Evolutionary conservation across 768 basidiomycete species (phyloP).

Genomic region (Panellus pusillus): DNA sequence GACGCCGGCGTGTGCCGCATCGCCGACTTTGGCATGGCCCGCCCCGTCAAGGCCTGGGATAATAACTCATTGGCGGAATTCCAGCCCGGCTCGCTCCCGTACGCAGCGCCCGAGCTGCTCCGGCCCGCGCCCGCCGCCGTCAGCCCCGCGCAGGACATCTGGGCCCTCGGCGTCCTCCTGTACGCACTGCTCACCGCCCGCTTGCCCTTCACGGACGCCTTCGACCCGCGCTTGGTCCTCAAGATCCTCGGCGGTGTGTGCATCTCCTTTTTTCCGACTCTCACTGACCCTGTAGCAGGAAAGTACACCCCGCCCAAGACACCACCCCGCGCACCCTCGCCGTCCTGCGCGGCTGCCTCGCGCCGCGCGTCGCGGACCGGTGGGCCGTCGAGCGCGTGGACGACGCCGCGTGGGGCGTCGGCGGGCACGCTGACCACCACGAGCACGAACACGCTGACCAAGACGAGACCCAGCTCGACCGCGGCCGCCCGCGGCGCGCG

Average conservation of each 20-base stretch:
- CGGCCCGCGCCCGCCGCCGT: slow-evolving; percentile 85
- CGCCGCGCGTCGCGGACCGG: slow-evolving; percentile 56
- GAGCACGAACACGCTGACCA: too few relatives aligned
- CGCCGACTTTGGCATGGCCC: slow-evolving; percentile 81
- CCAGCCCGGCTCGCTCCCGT: slow-evolving; percentile 85
- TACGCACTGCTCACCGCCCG: slow-evolving; percentile 80
- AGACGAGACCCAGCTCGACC: too few relatives aligned
- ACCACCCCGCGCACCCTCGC: slow-evolving; percentile 48
- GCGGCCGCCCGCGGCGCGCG: too few relatives aligned
- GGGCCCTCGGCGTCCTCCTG: slow-evolving; percentile 92
- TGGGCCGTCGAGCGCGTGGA: slow-evolving; percentile 86
- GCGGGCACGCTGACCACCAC: too few relatives aligned
- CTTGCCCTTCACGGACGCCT: slow-evolving; percentile 88
- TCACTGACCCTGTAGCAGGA: too few relatives aligned
- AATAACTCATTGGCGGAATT: slow-evolving; percentile 42
- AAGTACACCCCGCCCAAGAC: slow-evolving; percentile 57
- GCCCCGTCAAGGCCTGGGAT: slow-evolving; percentile 48
- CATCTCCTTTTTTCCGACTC: too few relatives aligned
- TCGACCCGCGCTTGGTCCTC: slow-evolving; percentile 88
- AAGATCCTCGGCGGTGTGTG: slow-evolving; percentile 84
- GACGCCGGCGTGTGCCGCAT: slow-evolving; percentile 86
- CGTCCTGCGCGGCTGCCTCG: slow-evolving; percentile 79
- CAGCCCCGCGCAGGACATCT: slow-evolving; percentile 95
- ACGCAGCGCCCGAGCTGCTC: slow-evolving; percentile 89
- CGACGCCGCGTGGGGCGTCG: slow-evolving; percentile 78